phyloP scores from a whole-genome alignment of 805 yeast genomes.

The Priceomyces castillae region DNA sequence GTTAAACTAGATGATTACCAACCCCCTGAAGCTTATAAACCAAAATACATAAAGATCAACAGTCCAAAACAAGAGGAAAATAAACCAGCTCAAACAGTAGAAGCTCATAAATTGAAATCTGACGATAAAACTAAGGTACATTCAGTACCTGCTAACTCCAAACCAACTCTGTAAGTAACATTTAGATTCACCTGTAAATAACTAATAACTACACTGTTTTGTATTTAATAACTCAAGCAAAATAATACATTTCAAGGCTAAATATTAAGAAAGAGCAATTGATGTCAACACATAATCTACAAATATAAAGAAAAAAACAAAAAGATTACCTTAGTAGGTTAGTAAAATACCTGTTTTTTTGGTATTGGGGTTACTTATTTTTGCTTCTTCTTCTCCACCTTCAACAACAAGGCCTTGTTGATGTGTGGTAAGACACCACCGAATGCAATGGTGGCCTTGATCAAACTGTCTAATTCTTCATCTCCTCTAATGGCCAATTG shows the following conservation, averaged over 20 bases:
- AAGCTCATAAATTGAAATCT: background rate
- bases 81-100: background rate
- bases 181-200: background rate
- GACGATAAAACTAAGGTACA: background rate
- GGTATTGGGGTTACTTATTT: slow-evolving; percentile 4
- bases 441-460: slow-evolving; percentile 92
- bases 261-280: background rate
- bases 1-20: slow-evolving; percentile 48
- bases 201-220: background rate
- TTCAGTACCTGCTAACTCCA: background rate
- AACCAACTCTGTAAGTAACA: background rate
- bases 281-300: slow-evolving; percentile 3
- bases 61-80: background rate
- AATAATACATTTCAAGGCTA: slow-evolving; percentile 1
- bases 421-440: slow-evolving; percentile 98
- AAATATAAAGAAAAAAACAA: slow-evolving; percentile 1
- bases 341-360: background rate
- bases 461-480: slow-evolving; percentile 91
- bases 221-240: background rate
- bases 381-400: slow-evolving; percentile 61
- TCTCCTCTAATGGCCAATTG: slow-evolving; percentile 98
- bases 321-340: background rate
- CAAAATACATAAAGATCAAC: slow-evolving; percentile 14
- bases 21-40: slow-evolving; percentile 33
- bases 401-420: slow-evolving; percentile 74